Conservation (phyloP, 2,329 filamentous ascomycete species). For the Didymella sp. region DNA sequence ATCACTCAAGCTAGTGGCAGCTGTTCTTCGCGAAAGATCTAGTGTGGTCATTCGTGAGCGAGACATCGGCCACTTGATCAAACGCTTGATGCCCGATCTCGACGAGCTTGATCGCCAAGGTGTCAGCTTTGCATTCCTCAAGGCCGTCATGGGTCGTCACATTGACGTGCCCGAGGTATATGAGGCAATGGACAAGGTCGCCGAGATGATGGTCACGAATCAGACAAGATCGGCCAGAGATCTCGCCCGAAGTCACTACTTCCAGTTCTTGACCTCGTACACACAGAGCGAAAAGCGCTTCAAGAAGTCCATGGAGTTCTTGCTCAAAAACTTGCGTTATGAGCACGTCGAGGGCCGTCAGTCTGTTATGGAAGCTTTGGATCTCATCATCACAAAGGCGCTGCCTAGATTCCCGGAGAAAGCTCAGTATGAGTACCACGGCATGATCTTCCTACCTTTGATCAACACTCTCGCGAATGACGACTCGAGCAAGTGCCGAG, state of each 20-base stretch:
- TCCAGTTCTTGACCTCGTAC: conserved; percentile 94
- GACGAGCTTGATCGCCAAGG: conserved; percentile 93
- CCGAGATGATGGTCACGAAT: conserved; percentile 94
- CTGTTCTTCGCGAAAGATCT: conserved; percentile 81
- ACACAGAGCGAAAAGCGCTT: conserved; percentile 90
- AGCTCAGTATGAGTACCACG: conserved; percentile 80
- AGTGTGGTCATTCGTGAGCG: conserved; percentile 79
- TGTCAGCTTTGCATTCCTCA: conserved; percentile 91
- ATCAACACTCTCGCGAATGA: conserved; percentile 89
- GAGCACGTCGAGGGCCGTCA: conserved; percentile 85
- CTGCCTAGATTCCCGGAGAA: conserved; percentile 63
- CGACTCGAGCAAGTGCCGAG: conserved; percentile 81
- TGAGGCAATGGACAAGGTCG: conserved; percentile 81
- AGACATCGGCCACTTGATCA: conserved; percentile 81
- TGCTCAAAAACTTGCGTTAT: conserved; percentile 90
- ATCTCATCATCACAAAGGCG: conserved; percentile 82
- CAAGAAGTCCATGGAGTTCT: conserved; percentile 85
- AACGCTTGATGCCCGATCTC: conserved; percentile 83
- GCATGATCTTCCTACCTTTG: conserved; percentile 83
- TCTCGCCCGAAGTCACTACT: conserved; percentile 85
- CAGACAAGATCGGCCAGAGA: conserved; percentile 88
- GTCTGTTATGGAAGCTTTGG: conserved; percentile 90
- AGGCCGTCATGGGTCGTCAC: conserved; percentile 83
- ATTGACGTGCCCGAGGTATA: conserved; percentile 88
- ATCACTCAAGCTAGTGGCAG: conserved; percentile 84